Evolutionary conservation across 768 basidiomycete species (phyloP), one percentile per base, ranked within the genome.

Genomic region (Peribolospora baueri): DNA sequence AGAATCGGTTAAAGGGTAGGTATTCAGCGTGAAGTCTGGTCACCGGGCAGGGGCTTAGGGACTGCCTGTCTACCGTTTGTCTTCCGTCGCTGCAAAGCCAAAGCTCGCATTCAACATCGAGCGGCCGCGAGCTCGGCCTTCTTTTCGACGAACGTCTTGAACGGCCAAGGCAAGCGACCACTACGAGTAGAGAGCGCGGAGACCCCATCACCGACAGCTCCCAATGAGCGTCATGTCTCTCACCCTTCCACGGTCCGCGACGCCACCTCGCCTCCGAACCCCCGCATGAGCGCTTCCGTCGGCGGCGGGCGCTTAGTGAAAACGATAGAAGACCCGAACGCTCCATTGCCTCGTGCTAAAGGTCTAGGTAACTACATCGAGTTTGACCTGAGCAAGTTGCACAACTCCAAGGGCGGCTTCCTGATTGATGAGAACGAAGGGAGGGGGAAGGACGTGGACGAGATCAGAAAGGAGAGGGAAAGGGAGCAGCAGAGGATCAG

Each of bases 391-490:
- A 83, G 83, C 9, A 95, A 93, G 72, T 84, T 95, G 79, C 81
- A 87, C 64, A 95, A 98, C 66, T 81, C 87, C 6, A 83, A 88
- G 65, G 93, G 91, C 52, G 93, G 93, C 1, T 98, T 95, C 67
- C 68, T 98, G 63, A 73, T 91, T 5, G 84, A 91, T 59, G 88
- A 91, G 79, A 77, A n/a, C 77, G 78, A 60, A 62, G 61, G 1
- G 63, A 64, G 48, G 42, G 61, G 55, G 82, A 74, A 77, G 2
- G 79, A 84, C 61, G 84, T 84, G 56, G 79, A 82, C 37, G 68
- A 78, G 57, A 72, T 77, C 50, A 69, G 78, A 58, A 82, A 81
- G 65, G 82, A 88, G 68, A 81, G 79, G 61, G 79, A 83, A 66
- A 70, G 85, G 50, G 84, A 91, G 69, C 71, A 77, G 62, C 74